Evolutionary conservation across 208 protist genomes (phyloP).

Genomic region (Porcisia deanei): DNA sequence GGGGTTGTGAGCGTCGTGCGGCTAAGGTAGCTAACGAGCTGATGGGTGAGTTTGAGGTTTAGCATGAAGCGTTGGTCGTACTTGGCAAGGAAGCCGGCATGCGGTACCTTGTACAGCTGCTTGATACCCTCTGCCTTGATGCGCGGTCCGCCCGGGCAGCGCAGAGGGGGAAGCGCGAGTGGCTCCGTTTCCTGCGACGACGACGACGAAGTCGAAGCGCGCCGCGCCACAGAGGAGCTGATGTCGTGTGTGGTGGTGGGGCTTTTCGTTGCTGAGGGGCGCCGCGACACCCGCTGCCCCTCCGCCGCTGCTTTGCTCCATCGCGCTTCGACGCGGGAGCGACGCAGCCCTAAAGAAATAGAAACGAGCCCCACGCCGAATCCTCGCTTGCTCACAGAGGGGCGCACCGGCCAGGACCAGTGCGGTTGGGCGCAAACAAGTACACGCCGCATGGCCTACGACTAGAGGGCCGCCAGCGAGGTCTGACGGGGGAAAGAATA

Average conservation of each 20-base stretch:
- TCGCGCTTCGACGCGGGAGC: slow-evolving; percentile 8
- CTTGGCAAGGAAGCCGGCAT: slow-evolving; percentile 85
- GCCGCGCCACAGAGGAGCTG: slow-evolving; percentile 9
- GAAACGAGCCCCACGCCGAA: background rate
- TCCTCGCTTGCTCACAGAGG: background rate
- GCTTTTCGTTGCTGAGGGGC: background rate
- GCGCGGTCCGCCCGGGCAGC: slow-evolving; percentile 83
- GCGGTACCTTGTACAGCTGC: slow-evolving; percentile 84
- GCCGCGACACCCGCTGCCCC: background rate
- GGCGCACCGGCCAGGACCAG: background rate
- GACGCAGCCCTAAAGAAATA: background rate
- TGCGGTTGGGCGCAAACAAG: background rate
- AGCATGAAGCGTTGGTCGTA: slow-evolving; percentile 89
- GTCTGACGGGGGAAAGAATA: background rate
- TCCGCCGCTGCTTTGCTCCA: slow-evolving; percentile 20
- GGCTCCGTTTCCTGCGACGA: background rate
- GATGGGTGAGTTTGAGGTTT: slow-evolving; percentile 89
- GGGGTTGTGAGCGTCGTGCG: slow-evolving; percentile 63
- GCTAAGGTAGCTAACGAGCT: slow-evolving; percentile 65
- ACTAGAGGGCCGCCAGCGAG: background rate
- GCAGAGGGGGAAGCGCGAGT: slow-evolving; percentile 58
- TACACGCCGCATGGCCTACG: background rate
- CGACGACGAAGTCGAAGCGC: slow-evolving; percentile 1
- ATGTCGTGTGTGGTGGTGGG: slow-evolving; percentile 31
- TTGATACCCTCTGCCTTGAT: slow-evolving; percentile 82